Evolutionary conservation across 306 rosid species (phyloP).

Genomic region (Betula pendula): DNA sequence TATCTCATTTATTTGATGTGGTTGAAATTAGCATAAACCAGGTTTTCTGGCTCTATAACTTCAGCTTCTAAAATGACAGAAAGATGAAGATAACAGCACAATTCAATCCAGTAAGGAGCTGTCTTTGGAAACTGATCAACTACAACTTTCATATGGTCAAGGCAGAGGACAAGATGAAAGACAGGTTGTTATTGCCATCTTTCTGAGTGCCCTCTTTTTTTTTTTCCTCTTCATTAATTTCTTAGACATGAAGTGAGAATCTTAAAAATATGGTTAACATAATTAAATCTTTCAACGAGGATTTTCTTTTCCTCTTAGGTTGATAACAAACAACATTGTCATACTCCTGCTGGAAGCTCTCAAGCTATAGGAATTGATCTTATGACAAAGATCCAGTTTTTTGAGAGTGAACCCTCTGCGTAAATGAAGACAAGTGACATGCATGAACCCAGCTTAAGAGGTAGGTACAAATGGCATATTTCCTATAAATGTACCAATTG

Average conservation of each 20-base stretch:
- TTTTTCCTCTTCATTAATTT: not conserved
- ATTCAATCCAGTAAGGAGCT: not conserved
- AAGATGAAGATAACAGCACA: slow-evolving; percentile 4
- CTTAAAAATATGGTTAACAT: not conserved
- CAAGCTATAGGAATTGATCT: slow-evolving; percentile 1
- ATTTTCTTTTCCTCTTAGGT: not conserved
- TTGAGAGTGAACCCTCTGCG: slow-evolving; percentile 16
- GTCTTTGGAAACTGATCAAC: not conserved
- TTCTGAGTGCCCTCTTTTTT: not conserved
- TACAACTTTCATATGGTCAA: not conserved
- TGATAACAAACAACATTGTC: not conserved
- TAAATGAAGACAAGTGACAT: not conserved
- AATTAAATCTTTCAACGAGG: slow-evolving; percentile 5
- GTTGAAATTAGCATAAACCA: not conserved
- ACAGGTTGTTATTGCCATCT: not conserved
- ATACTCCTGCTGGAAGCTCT: slow-evolving; percentile 10
- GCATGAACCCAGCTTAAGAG: not conserved
- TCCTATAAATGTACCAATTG: not conserved
- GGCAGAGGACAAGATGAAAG: slow-evolving; percentile 2
- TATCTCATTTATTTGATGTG: not conserved
- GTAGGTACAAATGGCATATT: slow-evolving; percentile 4
- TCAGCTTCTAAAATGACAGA: slow-evolving; percentile 22
- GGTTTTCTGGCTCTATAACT: slow-evolving; percentile 5
- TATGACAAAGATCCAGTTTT: slow-evolving; percentile 2
- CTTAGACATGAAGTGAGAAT: not conserved